These are phyloP conservation scores for Bothriochloa decipiens DNA, from an alignment of 176 grass and related monocot species.

Conservation along the genomic window DNA sequence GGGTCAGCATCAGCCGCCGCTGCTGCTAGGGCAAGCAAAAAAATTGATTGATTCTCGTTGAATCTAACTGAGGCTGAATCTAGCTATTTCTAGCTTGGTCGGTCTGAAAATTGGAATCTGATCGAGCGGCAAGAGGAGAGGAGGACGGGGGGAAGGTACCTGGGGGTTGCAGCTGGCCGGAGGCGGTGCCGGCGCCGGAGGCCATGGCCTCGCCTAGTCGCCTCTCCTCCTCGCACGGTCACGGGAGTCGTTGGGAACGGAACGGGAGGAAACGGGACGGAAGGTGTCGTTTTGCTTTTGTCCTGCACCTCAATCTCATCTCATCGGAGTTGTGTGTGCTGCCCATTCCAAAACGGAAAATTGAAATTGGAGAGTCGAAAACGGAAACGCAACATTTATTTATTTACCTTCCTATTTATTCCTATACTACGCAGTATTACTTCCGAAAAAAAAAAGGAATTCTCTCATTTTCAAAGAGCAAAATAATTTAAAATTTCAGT, in stretches of 20 bases:
- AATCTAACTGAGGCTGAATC: background rate
- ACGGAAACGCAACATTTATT: too few relatives aligned
- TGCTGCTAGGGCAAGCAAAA: background rate
- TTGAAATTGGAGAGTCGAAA: too few relatives aligned
- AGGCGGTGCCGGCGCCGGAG: constrained; percentile 12
- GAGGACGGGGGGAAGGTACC: background rate
- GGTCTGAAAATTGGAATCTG: background rate
- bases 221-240: background rate
- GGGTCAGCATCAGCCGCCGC: background rate
- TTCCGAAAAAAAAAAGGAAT: too few relatives aligned
- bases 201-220: constrained; percentile 13
- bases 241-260: background rate
- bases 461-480: too few relatives aligned
- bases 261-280: background rate
- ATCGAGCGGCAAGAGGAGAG: background rate
- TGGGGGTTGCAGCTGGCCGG: constrained; percentile 23
- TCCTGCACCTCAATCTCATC: background rate
- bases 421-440: too few relatives aligned
- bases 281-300: background rate
- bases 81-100: background rate
- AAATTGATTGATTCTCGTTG: background rate
- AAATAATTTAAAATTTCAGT: too few relatives aligned
- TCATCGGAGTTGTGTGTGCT: background rate
- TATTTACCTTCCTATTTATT: too few relatives aligned
- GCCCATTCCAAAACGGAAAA: background rate